Conservation (phyloP, 2,329 filamentous ascomycete species). For the Diaporthe eres region DNA sequence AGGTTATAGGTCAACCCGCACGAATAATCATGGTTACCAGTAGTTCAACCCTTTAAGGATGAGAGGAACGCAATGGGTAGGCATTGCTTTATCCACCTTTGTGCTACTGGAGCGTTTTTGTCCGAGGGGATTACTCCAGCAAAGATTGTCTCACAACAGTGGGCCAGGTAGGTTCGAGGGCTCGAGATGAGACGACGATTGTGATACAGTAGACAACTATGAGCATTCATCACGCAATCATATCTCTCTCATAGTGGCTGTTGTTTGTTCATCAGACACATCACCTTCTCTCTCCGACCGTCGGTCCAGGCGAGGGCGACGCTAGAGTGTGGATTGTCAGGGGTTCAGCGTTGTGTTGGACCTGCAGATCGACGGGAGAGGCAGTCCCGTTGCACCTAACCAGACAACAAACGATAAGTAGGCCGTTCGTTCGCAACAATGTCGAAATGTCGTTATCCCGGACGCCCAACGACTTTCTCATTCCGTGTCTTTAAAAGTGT, state of each 20-base stretch:
- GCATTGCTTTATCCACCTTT: not conserved
- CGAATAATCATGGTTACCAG: not conserved
- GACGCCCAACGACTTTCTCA: not conserved
- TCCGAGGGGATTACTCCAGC: not conserved
- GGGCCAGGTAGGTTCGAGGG: conserved; percentile 15
- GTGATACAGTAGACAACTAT: conserved; percentile 1
- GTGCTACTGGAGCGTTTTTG: not conserved
- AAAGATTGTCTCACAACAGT: conserved; percentile 6
- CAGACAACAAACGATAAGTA: conserved; percentile 8
- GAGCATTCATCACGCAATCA: not conserved
- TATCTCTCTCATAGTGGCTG: not conserved
- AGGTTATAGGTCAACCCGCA: not conserved
- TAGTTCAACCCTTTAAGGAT: not conserved
- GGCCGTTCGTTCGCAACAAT: not conserved
- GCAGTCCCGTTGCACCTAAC: conserved; percentile 1
- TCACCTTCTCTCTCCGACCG: not conserved
- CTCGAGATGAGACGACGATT: conserved; percentile 10
- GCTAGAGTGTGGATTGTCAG: conserved; percentile 18
- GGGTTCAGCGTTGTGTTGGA: not conserved
- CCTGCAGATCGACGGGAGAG: conserved; percentile 29
- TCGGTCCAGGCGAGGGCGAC: conserved; percentile 11
- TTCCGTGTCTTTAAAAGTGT: not conserved
- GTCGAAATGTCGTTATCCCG: not conserved
- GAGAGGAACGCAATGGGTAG: not conserved
- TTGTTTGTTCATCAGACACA: not conserved